phyloP scores from a whole-genome alignment of 2,329 filamentous ascomycete species.

The Cladosporium halotolerans region DNA sequence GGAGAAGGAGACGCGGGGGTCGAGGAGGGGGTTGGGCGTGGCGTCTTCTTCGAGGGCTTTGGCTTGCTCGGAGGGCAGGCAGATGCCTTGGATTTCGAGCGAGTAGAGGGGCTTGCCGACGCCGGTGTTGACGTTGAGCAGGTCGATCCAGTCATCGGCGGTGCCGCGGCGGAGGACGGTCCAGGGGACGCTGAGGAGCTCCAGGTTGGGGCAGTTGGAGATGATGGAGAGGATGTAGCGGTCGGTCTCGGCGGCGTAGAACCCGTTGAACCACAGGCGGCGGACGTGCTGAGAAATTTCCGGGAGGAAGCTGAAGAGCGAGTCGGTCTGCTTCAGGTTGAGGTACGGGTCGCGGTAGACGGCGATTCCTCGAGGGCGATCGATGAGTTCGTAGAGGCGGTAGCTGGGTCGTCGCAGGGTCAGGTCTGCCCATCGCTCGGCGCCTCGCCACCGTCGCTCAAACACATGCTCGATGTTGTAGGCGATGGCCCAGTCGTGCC shows the following conservation, averaged over 20 bases:
- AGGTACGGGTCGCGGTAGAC: constrained; percentile 49
- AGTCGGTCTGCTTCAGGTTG: constrained; percentile 42
- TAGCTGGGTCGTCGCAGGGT: constrained; percentile 37
- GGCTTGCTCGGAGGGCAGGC: constrained; percentile 42
- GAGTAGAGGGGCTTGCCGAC: constrained; percentile 40
- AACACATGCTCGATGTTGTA: constrained; percentile 48
- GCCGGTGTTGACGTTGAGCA: constrained; percentile 38
- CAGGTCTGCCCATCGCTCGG: constrained; percentile 47
- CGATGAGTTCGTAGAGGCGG: constrained; percentile 44
- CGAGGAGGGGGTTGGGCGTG: constrained; percentile 35
- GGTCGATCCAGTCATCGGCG: constrained; percentile 42
- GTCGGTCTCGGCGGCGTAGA: constrained; percentile 47
- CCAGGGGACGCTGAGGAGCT: constrained; percentile 47
- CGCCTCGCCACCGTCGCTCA: constrained; percentile 47
- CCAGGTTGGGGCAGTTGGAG: constrained; percentile 41
- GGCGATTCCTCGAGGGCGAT: constrained; percentile 39
- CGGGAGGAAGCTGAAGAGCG: constrained; percentile 41
- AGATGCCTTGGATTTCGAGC: constrained; percentile 46
- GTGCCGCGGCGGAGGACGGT: constrained; percentile 46
- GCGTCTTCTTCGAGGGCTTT: constrained; percentile 34
- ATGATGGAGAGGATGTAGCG: constrained; percentile 44
- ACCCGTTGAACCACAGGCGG: constrained; percentile 51
- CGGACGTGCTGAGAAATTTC: constrained; percentile 44
- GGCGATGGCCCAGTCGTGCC: constrained; percentile 49
- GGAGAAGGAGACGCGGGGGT: constrained; percentile 42